Evolutionary conservation across 2,329 filamentous ascomycete species (phyloP).

Genomic region (Talaromyces sp.): DNA sequence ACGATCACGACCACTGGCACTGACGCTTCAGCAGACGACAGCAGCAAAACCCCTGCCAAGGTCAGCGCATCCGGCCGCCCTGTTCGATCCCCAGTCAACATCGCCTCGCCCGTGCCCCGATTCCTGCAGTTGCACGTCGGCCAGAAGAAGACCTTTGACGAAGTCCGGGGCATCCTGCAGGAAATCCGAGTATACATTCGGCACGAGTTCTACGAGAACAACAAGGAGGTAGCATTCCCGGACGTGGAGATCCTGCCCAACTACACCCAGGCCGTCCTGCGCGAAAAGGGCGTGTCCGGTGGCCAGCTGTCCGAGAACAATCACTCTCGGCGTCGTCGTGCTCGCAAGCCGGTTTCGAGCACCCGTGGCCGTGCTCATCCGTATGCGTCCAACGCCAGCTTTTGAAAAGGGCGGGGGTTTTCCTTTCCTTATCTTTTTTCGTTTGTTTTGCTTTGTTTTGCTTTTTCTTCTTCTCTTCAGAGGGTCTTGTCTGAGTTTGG

Average conservation of each 20-base stretch:
- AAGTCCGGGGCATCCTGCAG: constrained; percentile 21
- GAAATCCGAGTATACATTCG: constrained; percentile 19
- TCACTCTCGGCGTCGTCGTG: constrained; percentile 1
- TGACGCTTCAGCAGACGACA: background rate
- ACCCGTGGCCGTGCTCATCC: background rate
- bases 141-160: background rate
- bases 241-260: constrained; percentile 37
- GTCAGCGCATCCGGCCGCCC: constrained; percentile 4
- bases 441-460: background rate
- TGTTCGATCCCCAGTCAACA: constrained; percentile 18
- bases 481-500: background rate
- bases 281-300: constrained; percentile 11
- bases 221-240: constrained; percentile 23
- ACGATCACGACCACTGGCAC: background rate
- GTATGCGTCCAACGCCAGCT: background rate
- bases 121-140: constrained; percentile 22
- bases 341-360: background rate
- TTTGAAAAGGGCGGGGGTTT: background rate
- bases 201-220: constrained; percentile 7
- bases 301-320: background rate
- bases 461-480: background rate
- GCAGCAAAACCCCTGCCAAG: background rate
- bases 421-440: too few relatives aligned
- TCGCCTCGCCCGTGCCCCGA: constrained; percentile 25
- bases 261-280: constrained; percentile 15